Conservation (phyloP, 345 rosid genomes). For the Cardamine occulta region DNA sequence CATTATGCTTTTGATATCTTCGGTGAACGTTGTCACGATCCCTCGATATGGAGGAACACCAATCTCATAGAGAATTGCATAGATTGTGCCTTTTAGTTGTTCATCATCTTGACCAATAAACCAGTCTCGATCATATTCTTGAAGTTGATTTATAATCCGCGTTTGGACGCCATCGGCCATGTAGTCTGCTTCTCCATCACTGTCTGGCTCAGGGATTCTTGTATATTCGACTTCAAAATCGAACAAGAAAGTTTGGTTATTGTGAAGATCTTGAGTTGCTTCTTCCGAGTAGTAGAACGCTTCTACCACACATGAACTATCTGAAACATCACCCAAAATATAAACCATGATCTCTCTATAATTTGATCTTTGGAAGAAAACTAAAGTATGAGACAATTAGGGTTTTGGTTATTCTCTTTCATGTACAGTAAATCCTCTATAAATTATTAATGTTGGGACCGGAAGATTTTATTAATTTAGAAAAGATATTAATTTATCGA, state of each 20-base stretch:
- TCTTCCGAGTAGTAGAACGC: neutral
- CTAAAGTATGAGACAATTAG: neutral
- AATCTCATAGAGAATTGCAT: neutral
- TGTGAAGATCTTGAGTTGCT: neutral
- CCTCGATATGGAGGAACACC: neutral
- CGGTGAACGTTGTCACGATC: neutral
- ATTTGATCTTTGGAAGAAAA: neutral
- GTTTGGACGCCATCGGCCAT: neutral
- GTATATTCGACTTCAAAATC: neutral
- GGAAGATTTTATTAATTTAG: no score
- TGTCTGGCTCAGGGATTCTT: neutral
- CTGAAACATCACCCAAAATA: neutral
- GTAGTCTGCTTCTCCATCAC: neutral
- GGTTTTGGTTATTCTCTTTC: no score
- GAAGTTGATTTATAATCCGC: neutral
- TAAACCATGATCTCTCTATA: neutral
- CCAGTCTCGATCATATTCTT: neutral
- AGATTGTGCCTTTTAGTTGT: neutral
- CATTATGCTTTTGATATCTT: neutral
- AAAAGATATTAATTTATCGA: no score
- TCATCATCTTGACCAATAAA: neutral
- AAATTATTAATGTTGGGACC: no score
- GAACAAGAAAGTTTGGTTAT: no score
- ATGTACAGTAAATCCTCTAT: no score
- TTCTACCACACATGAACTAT: neutral